Evolutionary conservation across 2,329 filamentous ascomycete genomes (phyloP).

Genomic region (Didymosphaeria variabile): DNA sequence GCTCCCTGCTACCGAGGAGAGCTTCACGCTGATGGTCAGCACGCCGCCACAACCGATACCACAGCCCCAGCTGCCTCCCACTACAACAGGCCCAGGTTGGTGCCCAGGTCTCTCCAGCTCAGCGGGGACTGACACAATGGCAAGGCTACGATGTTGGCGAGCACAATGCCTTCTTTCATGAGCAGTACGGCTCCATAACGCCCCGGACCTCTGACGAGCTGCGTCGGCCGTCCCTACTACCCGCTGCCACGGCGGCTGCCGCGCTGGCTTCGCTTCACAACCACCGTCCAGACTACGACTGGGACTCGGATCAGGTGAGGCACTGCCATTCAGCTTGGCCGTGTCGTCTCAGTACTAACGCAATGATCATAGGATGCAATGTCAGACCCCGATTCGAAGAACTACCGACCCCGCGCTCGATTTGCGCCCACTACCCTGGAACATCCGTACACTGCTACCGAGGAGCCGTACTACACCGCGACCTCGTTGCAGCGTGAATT

Average conservation of each 20-base stretch:
- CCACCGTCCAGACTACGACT: slow-evolving; percentile 73
- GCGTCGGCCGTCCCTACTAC: slow-evolving; percentile 69
- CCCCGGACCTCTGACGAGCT: slow-evolving; percentile 76
- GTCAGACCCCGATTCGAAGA: slow-evolving; percentile 51
- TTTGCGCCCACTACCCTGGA: slow-evolving; percentile 62
- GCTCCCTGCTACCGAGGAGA: slow-evolving; percentile 96
- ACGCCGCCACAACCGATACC: slow-evolving; percentile 80
- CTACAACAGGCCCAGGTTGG: slow-evolving; percentile 49
- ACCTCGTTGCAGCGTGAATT: slow-evolving; percentile 74
- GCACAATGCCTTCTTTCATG: slow-evolving; percentile 72
- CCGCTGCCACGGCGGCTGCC: slow-evolving; percentile 80
- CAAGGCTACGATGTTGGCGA: slow-evolving; percentile 63
- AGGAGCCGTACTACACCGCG: slow-evolving; percentile 54
- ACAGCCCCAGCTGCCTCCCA: slow-evolving; percentile 59
- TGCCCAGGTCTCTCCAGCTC: slow-evolving; percentile 39
- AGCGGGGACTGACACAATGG: slow-evolving; percentile 45
- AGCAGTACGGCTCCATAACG: slow-evolving; percentile 71
- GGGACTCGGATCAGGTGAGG: slow-evolving; percentile 50
- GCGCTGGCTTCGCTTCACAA: slow-evolving; percentile 86
- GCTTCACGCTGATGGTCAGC: slow-evolving; percentile 95
- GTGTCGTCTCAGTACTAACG: slow-evolving; percentile 29
- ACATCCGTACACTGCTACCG: slow-evolving; percentile 70
- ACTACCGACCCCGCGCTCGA: slow-evolving; percentile 49
- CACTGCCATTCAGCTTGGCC: slow-evolving; percentile 23
- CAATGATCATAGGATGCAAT: slow-evolving; percentile 43